Evolutionary conservation across 2,329 filamentous ascomycete genomes (phyloP).

Genomic region (Neofusicoccum cordaticola): DNA sequence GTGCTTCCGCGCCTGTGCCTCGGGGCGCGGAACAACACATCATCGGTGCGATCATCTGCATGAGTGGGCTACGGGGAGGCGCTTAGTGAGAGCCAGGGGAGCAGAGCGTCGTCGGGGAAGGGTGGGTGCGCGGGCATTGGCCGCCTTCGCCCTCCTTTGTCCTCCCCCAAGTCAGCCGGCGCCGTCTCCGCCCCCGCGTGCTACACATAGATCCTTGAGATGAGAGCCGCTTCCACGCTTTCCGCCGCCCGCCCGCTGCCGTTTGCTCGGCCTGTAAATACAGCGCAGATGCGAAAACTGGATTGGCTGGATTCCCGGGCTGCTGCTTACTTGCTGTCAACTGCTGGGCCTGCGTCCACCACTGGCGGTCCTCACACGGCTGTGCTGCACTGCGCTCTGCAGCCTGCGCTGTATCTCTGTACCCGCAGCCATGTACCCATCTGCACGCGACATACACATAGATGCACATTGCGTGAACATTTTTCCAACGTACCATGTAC

Average conservation of each 20-base stretch:
- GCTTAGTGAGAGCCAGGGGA: no score
- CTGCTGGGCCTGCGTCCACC: no score
- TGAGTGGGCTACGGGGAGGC: neutral
- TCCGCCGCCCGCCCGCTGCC: no score
- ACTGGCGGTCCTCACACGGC: neutral
- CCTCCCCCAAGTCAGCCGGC: neutral
- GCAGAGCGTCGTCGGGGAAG: neutral
- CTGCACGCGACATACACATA: neutral
- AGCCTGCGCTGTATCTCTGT: neutral
- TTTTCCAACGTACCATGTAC: neutral
- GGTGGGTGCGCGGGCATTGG: neutral
- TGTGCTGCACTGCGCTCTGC: neutral
- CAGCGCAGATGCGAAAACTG: no score
- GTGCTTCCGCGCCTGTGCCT: conserved; percentile 10
- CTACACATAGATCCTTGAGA: neutral
- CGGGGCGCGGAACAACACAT: neutral
- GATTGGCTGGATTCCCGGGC: no score
- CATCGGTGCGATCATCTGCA: conserved; percentile 14
- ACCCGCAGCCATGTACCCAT: neutral
- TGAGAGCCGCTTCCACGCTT: no score
- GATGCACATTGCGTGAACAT: neutral
- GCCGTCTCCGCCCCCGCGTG: neutral
- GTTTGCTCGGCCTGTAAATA: no score
- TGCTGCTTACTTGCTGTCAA: neutral
- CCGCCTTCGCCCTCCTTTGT: neutral